Evolutionary conservation across 148 eudicot genomes (phyloP), one percentile per base, ranked within the genome.

Genomic region (Silene uniflora): DNA sequence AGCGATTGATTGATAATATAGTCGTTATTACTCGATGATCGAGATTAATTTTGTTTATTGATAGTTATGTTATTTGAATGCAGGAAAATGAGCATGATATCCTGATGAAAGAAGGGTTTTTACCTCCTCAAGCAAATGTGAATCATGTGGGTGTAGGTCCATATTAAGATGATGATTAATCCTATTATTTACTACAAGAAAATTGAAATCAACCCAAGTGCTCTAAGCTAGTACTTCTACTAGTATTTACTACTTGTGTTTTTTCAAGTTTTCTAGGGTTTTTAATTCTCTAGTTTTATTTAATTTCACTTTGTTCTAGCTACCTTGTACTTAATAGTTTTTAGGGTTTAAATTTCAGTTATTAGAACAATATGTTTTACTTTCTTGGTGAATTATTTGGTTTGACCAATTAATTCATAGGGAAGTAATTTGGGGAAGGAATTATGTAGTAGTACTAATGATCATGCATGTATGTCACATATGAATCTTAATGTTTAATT

Each of bases 61-160:
- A 52, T 52, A 2, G 14, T 52, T 3, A 11, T 62, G 54, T 29
- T 65, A 4, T 62, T 27, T 60, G 67, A 71, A 10, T 87, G 86
- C 80, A 94, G 98, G 98, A 91, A 83, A 97, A 84, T 67, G 98
- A 94, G 56, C 96, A 85, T 65, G 81, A 87, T 70, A 79, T 81
- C 32, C 69, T 87, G 72, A 89, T 91, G 91, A 92, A 92, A 73
- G 97, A 94, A 83, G 98, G 97, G 65, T 90, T 86, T 77, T 84
- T 91, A 67, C 85, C 87, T 1, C 77, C 88, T 64, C 89, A 89
- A 77, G 76, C 80, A 58, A 81, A 77, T 77, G 80, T 81, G 14
- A 93, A 91, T 54, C 73, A 71, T 78, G 85, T 91, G 76, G 98
- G 98, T 56, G 81, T 91, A 55, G 88, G 89, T 61, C 98, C 98